Evolutionary conservation across 2,329 filamentous ascomycete species (phyloP).

Genomic region (Zymoseptoria passerinii): DNA sequence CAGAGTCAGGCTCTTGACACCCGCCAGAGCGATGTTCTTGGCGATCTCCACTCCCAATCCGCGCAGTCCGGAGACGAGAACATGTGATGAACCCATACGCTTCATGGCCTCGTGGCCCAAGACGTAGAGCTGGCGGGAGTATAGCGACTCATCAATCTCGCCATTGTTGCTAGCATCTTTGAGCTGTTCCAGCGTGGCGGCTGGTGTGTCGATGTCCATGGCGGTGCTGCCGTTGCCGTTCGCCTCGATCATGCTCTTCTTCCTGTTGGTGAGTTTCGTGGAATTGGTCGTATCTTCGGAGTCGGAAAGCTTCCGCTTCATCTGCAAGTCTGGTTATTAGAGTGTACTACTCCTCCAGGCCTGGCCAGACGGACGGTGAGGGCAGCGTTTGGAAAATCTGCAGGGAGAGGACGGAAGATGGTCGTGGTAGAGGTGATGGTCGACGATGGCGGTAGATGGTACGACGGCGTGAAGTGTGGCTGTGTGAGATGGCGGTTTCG

Average conservation of each 20-base stretch:
- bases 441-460: neutral
- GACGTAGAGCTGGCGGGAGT: conserved; percentile 61
- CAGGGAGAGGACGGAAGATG: neutral
- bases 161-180: conserved; percentile 44
- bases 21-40: conserved; percentile 96
- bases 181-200: conserved; percentile 50
- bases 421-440: neutral
- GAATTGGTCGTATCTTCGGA: neutral
- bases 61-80: conserved; percentile 84
- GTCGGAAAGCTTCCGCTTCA: conserved; percentile 1
- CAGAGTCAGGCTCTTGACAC: conserved; percentile 92
- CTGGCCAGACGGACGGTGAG: neutral
- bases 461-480: neutral
- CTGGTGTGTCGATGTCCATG: conserved; percentile 55
- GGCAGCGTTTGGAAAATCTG: neutral
- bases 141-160: conserved; percentile 60
- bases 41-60: conserved; percentile 96
- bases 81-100: conserved; percentile 93
- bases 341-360: neutral
- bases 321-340: neutral
- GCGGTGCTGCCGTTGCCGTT: conserved; percentile 30
- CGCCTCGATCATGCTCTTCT: conserved; percentile 7
- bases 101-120: conserved; percentile 86
- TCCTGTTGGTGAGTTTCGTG: neutral
- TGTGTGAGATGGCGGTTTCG: neutral